A percentile compares a stretch with the other conserved stretches of the same genome.
Evolutionary conservation across 2,329 filamentous ascomycete species (phyloP).

Genomic region (Epichloe hybrida): DNA sequence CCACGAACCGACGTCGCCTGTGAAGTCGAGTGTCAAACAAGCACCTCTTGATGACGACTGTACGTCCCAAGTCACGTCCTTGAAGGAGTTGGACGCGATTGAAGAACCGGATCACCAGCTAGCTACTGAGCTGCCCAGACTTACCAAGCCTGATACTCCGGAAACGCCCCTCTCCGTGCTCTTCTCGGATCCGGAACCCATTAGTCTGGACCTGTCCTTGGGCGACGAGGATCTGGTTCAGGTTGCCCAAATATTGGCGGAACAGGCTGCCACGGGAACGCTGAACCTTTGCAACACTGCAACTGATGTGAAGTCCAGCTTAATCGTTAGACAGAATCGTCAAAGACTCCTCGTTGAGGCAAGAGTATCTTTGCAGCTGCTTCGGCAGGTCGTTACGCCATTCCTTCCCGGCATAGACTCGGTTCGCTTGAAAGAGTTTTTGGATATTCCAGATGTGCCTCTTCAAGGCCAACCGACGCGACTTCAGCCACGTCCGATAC

Average conservation of each 20-base stretch:
- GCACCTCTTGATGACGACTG: conserved; percentile 36
- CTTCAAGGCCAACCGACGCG: conserved; percentile 37
- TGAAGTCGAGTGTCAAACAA: conserved; percentile 33
- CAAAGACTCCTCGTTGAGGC: conserved; percentile 29
- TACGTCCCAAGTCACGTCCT: conserved; percentile 36
- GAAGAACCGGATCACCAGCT: conserved; percentile 34
- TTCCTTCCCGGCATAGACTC: conserved; percentile 27
- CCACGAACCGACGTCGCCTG: conserved; percentile 34
- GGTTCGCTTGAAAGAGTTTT: conserved; percentile 30
- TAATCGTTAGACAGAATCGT: conserved; percentile 20
- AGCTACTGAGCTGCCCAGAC: conserved; percentile 34
- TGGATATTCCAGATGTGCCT: conserved; percentile 45
- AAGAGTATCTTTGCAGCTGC: conserved; percentile 35
- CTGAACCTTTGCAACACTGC: conserved; percentile 21
- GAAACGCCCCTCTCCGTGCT: conserved; percentile 40
- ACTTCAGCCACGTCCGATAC: conserved; percentile 33
- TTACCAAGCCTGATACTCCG: conserved; percentile 32
- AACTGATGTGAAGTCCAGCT: conserved; percentile 8
- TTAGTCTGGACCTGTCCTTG: conserved; percentile 29
- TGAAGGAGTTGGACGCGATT: conserved; percentile 32
- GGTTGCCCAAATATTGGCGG: conserved; percentile 57
- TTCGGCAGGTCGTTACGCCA: conserved; percentile 29
- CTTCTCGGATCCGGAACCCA: conserved; percentile 46
- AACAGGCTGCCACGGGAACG: conserved; percentile 48
- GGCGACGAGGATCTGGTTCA: conserved; percentile 50